Base-by-base conservation (phyloP, 202 grass and related monocot genomes). In the Musa balbisiana region DNA sequence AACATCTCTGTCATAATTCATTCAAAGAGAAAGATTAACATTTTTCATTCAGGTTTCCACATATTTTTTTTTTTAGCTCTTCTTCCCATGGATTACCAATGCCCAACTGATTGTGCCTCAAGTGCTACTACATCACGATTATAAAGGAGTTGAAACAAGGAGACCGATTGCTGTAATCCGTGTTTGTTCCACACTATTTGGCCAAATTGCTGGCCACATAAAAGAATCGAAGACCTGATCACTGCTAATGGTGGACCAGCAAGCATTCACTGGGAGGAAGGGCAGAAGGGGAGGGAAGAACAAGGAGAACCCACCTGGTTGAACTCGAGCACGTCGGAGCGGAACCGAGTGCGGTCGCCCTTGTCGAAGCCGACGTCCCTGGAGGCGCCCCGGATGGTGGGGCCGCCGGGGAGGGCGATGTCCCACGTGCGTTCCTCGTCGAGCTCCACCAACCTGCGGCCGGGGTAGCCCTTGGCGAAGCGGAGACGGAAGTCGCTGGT, bases 291-390 rank as follows among this genome's bases (percentile, higher is more conserved):
- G 11, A 1, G 19, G 1, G 49, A 73, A 20, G 16, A 53, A 43
- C 33, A 43, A 8, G 33, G 64, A 20, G 56, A 27, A 54, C 11
- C 15, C 26, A 96, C 92, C 92, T 92, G 77, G 80, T 96, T 96
- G 68, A 96, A 96, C 82, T 96, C 92, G 81, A 92, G 85, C 19
- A 96, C 86, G 76, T 96, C 92, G 76, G 92, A 96, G 74, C 86
- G 89, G 82, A 92, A 96, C 66, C 89, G 87, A 71, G 88, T 87
- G 67, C 87, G 87, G 76, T 96, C 92, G 2, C 92, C 92, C 85
- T 96, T 96, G 81, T 96, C 92, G 59, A 87, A 89, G 64, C 87
- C 89, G 73, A 96, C 87, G 80, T 88, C 87, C 53, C 64, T 76
- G 1, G 92, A 85, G 75, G 92, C 87, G 19, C 78, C 81, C 51